phyloP scores from a whole-genome alignment of 805 yeast genomes.

The Naumovozyma baii region DNA sequence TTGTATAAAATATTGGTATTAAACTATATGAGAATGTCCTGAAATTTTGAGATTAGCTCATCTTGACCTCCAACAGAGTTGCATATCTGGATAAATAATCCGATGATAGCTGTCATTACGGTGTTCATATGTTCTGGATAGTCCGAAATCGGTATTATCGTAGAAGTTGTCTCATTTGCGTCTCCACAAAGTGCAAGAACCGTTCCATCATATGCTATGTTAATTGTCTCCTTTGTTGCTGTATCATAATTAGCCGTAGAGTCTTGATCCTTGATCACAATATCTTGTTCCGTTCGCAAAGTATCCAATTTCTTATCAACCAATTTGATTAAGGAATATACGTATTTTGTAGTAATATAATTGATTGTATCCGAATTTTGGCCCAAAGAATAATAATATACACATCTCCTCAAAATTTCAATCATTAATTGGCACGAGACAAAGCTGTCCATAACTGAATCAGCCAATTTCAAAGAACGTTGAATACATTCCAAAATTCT shows the following conservation, averaged over 20 bases:
- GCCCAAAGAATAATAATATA: constrained; percentile 53
- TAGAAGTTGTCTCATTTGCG: neutral
- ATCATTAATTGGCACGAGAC: constrained; percentile 65
- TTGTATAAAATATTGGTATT: too few species aligned
- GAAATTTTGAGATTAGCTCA: neutral
- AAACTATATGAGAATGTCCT: too few species aligned
- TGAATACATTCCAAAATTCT: constrained; percentile 84
- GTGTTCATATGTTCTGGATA: constrained; percentile 1
- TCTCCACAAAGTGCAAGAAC: neutral
- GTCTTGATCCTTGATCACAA: neutral
- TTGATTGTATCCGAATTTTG: neutral
- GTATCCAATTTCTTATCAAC: neutral
- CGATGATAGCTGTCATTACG: neutral
- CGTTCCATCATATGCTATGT: neutral
- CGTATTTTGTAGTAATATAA: constrained; percentile 50
- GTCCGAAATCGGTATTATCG: neutral
- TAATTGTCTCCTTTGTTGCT: neutral
- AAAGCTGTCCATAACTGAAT: constrained; percentile 71
- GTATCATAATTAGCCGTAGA: neutral
- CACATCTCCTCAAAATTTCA: constrained; percentile 75
- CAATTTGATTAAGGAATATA: constrained; percentile 76
- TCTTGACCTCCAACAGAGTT: neutral
- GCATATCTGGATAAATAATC: neutral
- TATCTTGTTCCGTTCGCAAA: neutral
- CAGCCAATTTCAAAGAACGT: constrained; percentile 77